phyloP scores from a whole-genome alignment of 2,329 filamentous ascomycete genomes.

The Immersiporthe knoxdaviesiana region DNA sequence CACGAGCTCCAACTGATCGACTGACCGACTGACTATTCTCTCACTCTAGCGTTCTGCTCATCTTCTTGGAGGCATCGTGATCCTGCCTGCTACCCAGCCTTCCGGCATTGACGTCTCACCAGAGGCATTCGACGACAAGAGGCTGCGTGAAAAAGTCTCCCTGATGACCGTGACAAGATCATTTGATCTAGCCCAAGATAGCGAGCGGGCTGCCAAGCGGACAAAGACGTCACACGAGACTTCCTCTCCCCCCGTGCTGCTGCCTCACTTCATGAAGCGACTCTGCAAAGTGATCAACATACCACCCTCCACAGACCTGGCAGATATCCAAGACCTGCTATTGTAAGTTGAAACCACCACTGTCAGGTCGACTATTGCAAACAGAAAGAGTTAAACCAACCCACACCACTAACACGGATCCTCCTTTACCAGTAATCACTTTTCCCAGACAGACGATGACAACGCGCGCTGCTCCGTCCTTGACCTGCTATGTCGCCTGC shows the following conservation, averaged over 20 bases:
- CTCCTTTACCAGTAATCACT: slow-evolving; percentile 26
- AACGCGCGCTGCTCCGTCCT: slow-evolving; percentile 34
- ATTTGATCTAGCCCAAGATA: not conserved
- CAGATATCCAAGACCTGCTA: slow-evolving; percentile 17
- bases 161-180: slow-evolving; percentile 12
- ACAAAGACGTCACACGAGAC: slow-evolving; percentile 14
- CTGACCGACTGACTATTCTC: not conserved
- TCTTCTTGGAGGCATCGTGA: slow-evolving; percentile 19
- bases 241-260: not conserved
- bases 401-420: too few species aligned
- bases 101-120: slow-evolving; percentile 15
- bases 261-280: slow-evolving; percentile 9
- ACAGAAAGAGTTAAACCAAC: too few species aligned
- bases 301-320: slow-evolving; percentile 6
- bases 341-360: slow-evolving; percentile 23
- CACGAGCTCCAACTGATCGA: not conserved
- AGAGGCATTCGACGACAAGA: slow-evolving; percentile 19
- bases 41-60: slow-evolving; percentile 16
- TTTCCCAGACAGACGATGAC: slow-evolving; percentile 32
- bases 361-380: too few species aligned
- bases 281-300: slow-evolving; percentile 17
- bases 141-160: slow-evolving; percentile 16
- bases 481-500: slow-evolving; percentile 57
- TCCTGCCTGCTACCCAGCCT: slow-evolving; percentile 1
- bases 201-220: slow-evolving; percentile 18